Base-by-base conservation (phyloP, 2,329 filamentous ascomycete species). In the Sporothrix pseudoabietina region DNA sequence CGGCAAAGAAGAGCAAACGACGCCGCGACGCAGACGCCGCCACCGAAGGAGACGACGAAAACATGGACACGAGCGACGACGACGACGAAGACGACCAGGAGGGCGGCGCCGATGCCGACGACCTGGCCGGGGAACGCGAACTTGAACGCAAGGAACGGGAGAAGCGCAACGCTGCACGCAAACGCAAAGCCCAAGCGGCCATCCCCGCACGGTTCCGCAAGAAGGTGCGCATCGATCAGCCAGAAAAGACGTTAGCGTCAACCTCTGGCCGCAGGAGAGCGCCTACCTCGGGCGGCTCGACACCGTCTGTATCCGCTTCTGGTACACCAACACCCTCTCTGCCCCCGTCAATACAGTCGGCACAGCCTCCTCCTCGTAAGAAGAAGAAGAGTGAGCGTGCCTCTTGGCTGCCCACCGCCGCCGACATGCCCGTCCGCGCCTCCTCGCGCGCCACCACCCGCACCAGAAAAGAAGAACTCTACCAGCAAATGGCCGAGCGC, bases 81-180 rank as follows among this genome's bases (percentile, higher is more conserved):
- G 93, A 96, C 69, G 93, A 96, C 68, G 93, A 97, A 74, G 91
- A 94, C 73, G 90, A 88, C 81, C 85, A 89, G 70, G 85, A 91
- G 74, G 81, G 79, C 39, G 87, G 86, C 26, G 89, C 35, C 8
- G 74, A 26, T 7, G 71, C 12, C 22, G 77, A 96, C 76, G 93
- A 97, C 57, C 81, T 96, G 4, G 92, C 93, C 73, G 96, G 96
- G 47, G 96, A 99, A 82, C 92, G 91, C 78, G 94, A 97, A 82
- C 81, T 99, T 72, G 90, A 96, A 82, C 91, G 89, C 76, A 88
- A 92, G 77, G 93, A 91, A 73, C 90, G 90, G 77, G 89, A 88
- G 74, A 91, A 91, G 77, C 88, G 85, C 77, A 82, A 86, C 73
- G 89, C 87, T 3, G 93, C 86, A 69, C 84, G 93, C 80, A 97